Conservation (phyloP, 805 yeast genomes). For the Schizosaccharomyces japonicus region DNA sequence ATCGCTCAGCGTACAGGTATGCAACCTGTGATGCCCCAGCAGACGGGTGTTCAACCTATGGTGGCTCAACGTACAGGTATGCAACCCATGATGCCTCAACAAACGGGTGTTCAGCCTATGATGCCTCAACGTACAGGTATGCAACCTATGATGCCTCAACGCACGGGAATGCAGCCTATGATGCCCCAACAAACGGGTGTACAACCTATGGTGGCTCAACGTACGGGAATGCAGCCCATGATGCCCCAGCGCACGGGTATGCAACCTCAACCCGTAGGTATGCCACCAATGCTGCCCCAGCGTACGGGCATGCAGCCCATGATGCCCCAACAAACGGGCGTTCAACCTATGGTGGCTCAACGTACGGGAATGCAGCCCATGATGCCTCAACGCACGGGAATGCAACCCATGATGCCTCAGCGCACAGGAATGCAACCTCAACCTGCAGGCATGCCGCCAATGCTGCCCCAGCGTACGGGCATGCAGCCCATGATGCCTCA, state of each 20-base stretch:
- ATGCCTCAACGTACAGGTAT: conserved; percentile 2
- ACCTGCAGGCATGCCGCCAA: conserved; percentile 9
- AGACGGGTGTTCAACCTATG: conserved; percentile 16
- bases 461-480: neutral
- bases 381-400: neutral
- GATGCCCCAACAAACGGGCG: conserved; percentile 4
- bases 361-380: neutral
- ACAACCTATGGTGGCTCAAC: neutral
- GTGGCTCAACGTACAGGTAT: neutral
- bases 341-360: neutral
- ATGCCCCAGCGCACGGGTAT: neutral
- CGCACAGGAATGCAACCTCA: conserved; percentile 14
- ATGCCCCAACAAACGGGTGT: conserved; percentile 2
- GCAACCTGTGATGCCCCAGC: conserved; percentile 8
- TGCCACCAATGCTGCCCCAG: neutral
- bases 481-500: conserved; percentile 2
- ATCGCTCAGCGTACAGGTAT: conserved; percentile 1
- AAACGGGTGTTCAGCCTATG: conserved; percentile 16
- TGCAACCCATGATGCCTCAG: neutral
- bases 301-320: neutral
- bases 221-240: neutral
- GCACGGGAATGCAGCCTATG: neutral
- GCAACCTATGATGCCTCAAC: neutral
- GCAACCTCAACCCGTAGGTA: no score
- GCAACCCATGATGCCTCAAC: conserved; percentile 9